Evolutionary conservation across 2,329 filamentous ascomycete genomes (phyloP).

Genomic region (Neocatenulostroma microsporum): DNA sequence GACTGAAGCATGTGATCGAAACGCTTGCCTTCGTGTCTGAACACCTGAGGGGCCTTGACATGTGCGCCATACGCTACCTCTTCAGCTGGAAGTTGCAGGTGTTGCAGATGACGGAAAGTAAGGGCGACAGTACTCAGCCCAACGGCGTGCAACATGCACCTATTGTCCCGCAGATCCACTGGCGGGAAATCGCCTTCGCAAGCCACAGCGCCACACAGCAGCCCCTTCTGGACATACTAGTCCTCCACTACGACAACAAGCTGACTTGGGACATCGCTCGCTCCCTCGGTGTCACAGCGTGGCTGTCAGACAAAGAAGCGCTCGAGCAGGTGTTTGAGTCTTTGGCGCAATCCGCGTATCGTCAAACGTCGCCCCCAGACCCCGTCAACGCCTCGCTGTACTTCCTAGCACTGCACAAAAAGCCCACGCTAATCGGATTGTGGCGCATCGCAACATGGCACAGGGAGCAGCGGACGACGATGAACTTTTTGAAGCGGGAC

Average conservation of each 20-base stretch:
- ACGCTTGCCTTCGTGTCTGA: constrained; percentile 20
- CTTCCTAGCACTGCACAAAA: constrained; percentile 83
- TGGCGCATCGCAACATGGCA: constrained; percentile 95
- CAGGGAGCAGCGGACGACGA: constrained; percentile 72
- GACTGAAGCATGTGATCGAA: constrained; percentile 19
- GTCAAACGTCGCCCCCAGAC: constrained; percentile 76
- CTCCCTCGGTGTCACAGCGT: constrained; percentile 89
- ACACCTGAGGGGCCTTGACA: constrained; percentile 22
- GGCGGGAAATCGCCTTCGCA: constrained; percentile 76
- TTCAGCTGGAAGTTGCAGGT: constrained; percentile 26
- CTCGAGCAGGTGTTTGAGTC: constrained; percentile 79
- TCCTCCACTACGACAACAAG: constrained; percentile 67
- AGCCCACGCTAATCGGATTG: constrained; percentile 77
- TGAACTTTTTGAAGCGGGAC: constrained; percentile 76
- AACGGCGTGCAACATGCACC: constrained; percentile 10
- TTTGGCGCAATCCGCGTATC: constrained; percentile 91
- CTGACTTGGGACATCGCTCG: constrained; percentile 79
- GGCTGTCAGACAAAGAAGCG: constrained; percentile 70
- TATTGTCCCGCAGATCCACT: constrained; percentile 44
- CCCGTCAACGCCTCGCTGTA: constrained; percentile 85
- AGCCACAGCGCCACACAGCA: constrained; percentile 82
- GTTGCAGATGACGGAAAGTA: constrained; percentile 5
- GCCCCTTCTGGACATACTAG: constrained; percentile 68
- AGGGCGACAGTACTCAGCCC: constrained; percentile 6
- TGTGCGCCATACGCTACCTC: constrained; percentile 23